These are phyloP conservation scores for Hypsizygus ulmarius DNA, from an alignment of 1,284 basidiomycete genomes.

Conservation along the genomic window DNA sequence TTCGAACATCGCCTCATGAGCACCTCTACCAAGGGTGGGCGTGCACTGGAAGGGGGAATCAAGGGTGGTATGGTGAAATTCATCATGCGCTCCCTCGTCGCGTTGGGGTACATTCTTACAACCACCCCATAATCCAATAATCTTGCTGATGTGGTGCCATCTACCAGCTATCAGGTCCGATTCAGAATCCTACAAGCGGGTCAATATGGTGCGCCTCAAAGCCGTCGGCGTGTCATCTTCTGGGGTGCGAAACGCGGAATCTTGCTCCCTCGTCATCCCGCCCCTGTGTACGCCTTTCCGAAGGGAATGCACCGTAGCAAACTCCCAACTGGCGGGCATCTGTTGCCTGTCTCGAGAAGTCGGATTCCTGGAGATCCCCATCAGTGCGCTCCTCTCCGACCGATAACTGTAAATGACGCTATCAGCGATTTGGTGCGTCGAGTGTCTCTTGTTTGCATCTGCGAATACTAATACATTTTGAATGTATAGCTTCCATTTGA, in stretches of 20 bases:
- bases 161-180: constrained; percentile 60
- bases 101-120: constrained; percentile 49
- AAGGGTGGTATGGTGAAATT: constrained; percentile 63
- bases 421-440: constrained; percentile 62
- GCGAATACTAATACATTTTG: not conserved
- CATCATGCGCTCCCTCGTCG: constrained; percentile 52
- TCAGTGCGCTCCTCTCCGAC: constrained; percentile 53
- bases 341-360: constrained; percentile 41
- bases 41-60: constrained; percentile 36
- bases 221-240: constrained; percentile 64
- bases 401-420: constrained; percentile 60
- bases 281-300: constrained; percentile 55
- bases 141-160: not conserved
- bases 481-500: constrained; percentile 54
- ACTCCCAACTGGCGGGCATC: constrained; percentile 35
- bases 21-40: constrained; percentile 22
- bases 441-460: not conserved
- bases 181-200: constrained; percentile 64
- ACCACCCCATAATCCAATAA: not conserved
- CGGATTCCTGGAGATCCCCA: constrained; percentile 34
- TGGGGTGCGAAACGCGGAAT: constrained; percentile 57
- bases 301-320: constrained; percentile 25
- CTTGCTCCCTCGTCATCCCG: constrained; percentile 57
- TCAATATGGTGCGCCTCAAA: constrained; percentile 69
- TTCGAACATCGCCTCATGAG: constrained; percentile 42